These are phyloP conservation scores for Globisporangium carolinianum DNA, from an alignment of 352 stramenopile species.

Conservation along the genomic window DNA sequence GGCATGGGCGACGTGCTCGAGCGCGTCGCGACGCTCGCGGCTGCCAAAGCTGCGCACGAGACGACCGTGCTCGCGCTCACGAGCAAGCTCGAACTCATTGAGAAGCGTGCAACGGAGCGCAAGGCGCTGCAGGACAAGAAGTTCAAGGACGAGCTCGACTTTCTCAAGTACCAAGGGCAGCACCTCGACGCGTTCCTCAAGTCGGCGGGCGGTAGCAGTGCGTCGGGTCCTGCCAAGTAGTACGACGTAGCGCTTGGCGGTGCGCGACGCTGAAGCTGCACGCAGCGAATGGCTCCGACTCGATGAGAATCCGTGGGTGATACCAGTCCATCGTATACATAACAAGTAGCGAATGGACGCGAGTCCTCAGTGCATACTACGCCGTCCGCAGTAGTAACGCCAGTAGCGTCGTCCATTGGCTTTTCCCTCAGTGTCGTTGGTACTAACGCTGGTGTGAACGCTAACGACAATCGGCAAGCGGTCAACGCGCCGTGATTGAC, in stretches of 20 bases:
- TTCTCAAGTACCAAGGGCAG: slow-evolving; percentile 94
- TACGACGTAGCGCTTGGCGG: neutral
- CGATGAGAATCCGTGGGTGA: no score
- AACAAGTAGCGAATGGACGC: no score
- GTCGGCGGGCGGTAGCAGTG: slow-evolving; percentile 50
- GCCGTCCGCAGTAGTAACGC: neutral
- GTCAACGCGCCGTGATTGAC: no score
- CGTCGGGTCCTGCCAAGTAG: slow-evolving; percentile 1
- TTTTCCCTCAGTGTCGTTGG: neutral
- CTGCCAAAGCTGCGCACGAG: slow-evolving; percentile 66
- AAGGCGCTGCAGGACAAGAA: slow-evolving; percentile 90
- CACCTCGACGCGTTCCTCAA: slow-evolving; percentile 94
- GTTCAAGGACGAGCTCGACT: slow-evolving; percentile 92
- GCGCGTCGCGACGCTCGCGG: slow-evolving; percentile 37
- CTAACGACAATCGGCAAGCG: no score
- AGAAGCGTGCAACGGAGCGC: slow-evolving; percentile 86
- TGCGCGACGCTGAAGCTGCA: no score
- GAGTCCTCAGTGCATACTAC: no score
- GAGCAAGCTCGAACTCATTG: slow-evolving; percentile 91
- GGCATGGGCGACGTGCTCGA: slow-evolving; percentile 86
- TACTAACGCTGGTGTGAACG: neutral
- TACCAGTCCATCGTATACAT: no score
- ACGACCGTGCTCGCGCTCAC: slow-evolving; percentile 84
- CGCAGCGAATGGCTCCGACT: no score
- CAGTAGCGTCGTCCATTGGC: neutral